These are phyloP conservation scores for Macrotyloma uniflorum DNA, from an alignment of 306 rosid genomes.

Conservation along the genomic window DNA sequence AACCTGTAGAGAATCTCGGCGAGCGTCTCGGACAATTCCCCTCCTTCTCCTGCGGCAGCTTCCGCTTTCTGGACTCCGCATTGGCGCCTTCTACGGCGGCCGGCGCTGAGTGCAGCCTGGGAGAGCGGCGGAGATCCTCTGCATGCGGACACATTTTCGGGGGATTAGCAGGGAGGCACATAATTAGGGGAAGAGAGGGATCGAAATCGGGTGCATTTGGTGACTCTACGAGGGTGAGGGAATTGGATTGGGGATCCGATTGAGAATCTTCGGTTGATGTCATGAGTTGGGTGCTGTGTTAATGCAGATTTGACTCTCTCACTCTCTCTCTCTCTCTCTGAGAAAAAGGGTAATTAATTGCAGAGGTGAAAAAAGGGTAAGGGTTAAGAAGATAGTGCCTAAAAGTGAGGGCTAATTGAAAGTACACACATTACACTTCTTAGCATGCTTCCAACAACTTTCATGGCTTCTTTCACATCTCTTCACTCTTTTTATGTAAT, in stretches of 20 bases:
- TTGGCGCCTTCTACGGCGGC: neutral
- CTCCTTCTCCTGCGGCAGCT: neutral
- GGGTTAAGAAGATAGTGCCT: neutral
- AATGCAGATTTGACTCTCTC: neutral
- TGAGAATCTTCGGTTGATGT: neutral
- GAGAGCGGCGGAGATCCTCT: conserved; percentile 42
- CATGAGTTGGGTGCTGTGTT: neutral
- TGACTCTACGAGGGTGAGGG: neutral
- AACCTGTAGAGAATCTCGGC: conserved; percentile 25
- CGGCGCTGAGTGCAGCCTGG: conserved; percentile 13
- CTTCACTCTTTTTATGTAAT: neutral
- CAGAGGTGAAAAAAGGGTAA: too few species aligned
- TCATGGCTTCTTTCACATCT: too few species aligned
- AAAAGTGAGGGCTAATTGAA: neutral
- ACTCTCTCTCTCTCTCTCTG: too few species aligned
- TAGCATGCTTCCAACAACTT: too few species aligned
- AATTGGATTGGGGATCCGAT: neutral
- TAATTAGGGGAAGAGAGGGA: neutral
- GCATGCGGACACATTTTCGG: neutral
- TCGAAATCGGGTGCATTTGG: neutral
- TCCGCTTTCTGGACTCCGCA: conserved; percentile 14
- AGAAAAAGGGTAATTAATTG: too few species aligned
- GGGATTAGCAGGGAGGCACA: neutral
- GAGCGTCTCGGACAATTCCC: conserved; percentile 29
- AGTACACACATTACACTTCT: too few species aligned